Base-by-base conservation (phyloP, 164 flowering plant species). In the Dillenia suffruticosa region DNA sequence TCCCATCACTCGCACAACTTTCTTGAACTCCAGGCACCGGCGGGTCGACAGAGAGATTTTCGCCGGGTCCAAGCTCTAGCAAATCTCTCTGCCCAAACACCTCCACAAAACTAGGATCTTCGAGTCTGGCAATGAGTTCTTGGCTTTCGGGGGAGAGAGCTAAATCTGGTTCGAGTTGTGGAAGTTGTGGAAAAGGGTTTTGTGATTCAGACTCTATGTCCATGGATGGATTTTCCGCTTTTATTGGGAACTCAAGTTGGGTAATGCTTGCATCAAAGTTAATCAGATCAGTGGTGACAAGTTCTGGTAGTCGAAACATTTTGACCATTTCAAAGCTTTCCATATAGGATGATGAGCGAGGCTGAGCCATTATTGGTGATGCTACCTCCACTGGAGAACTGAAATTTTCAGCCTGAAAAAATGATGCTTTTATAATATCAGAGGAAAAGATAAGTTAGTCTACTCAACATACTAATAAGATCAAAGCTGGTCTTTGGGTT, bases 241-340 rank as follows among this genome's bases (percentile, higher is more conserved):
- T 10, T 2, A 62, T 32, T 56, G 46, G 44, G 44, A 58, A 44
- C 16, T 65, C 75, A 3, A 66, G 56, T 57, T 68, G 71, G 50
- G 67, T 43, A 49, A 63, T 24, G 54, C 63, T 57, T 12, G 64
- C 52, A 26, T 72, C 80, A 11, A 56, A 59, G 46, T 19, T 64
- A 5, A 56, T 64, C 19, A 62, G 40, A 54, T 63, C 58, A 10
- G 81, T 66, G 17, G 70, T 70, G 40, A 70, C 51, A 49, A 77
- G 47, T 50, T 75, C 78, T 11, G 79, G 83, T 11, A 83, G 49
- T 15, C 68, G 69, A 66, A 75, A 74, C 83, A 79, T 73, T 50
- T 61, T 67, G 55, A 79, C 70, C 13, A 57, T 16, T 40, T 72
- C 76, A 3, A 70, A 49, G 57, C 73, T 70, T 15, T 63, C 80